These are phyloP conservation scores for Thuja plicata DNA, from an alignment of 83 land plant species.

Conservation along the genomic window DNA sequence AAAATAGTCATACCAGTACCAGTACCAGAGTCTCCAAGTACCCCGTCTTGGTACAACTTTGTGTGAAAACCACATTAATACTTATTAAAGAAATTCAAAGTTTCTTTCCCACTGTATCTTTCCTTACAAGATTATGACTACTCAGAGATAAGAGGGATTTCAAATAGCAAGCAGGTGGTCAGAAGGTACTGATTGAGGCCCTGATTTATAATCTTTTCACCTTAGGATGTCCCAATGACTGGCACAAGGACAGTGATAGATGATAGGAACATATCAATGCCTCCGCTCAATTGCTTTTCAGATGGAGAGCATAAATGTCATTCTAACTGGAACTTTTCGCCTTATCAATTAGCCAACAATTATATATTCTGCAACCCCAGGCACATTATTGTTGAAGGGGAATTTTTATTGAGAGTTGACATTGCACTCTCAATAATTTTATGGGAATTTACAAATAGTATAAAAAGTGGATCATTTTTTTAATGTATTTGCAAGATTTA, in stretches of 20 bases:
- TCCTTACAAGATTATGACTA: not conserved
- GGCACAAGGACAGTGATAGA: not conserved
- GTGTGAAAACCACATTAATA: not conserved
- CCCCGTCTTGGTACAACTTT: too few relatives aligned
- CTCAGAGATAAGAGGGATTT: not conserved
- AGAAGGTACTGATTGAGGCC: not conserved
- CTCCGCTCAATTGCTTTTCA: not conserved
- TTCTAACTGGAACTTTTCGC: not conserved
- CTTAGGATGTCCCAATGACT: not conserved
- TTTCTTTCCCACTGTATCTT: not conserved
- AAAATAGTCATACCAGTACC: too few relatives aligned
- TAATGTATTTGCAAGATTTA: not conserved
- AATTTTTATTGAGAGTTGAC: not conserved
- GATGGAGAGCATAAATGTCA: not conserved
- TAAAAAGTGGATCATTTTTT: not conserved
- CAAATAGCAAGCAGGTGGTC: not conserved
- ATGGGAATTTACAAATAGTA: not conserved
- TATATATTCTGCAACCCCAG: not conserved
- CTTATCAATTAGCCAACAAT: not conserved
- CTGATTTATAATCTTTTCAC: not conserved
- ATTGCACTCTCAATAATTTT: not conserved
- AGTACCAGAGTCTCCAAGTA: too few relatives aligned
- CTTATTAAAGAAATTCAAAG: too few relatives aligned
- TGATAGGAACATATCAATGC: not conserved
- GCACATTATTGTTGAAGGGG: not conserved